Percentiles rank a stretch among this genome's conserved stretches.
Evolutionary conservation across 805 yeast genomes (phyloP).

Genomic region (Kazachstania africana): DNA sequence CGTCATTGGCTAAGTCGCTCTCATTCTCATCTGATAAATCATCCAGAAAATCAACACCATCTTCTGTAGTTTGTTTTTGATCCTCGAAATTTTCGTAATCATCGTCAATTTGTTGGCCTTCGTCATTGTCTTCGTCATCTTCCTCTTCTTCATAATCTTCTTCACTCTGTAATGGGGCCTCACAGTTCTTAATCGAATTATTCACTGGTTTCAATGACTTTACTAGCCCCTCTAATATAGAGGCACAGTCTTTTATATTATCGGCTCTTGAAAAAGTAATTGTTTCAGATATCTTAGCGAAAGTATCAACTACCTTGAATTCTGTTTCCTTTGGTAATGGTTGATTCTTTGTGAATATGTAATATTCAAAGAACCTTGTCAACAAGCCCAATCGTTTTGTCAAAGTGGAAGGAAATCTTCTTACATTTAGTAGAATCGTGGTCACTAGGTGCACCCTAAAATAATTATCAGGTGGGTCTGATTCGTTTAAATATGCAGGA

Average conservation of each 20-base stretch:
- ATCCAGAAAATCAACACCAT: neutral
- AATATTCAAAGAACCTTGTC: conserved; percentile 58
- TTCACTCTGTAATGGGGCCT: conserved; percentile 1
- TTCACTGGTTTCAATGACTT: neutral
- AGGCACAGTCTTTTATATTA: conserved; percentile 33
- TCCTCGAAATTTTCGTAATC: conserved; percentile 6
- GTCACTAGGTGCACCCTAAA: conserved; percentile 54
- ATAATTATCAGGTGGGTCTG: conserved; percentile 59
- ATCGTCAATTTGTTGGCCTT: conserved; percentile 22
- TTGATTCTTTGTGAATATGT: conserved; percentile 44
- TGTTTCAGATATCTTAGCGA: conserved; percentile 14
- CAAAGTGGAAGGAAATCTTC: conserved; percentile 10
- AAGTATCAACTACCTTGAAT: conserved; percentile 38
- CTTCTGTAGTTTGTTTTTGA: neutral
- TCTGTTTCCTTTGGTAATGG: conserved; percentile 56
- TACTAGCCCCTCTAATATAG: conserved; percentile 18
- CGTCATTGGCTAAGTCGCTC: conserved; percentile 1
- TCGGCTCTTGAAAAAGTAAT: conserved; percentile 27
- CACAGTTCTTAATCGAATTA: neutral
- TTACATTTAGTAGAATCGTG: conserved; percentile 29
- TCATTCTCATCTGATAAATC: neutral
- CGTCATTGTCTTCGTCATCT: conserved; percentile 14
- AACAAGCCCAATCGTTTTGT: conserved; percentile 29
- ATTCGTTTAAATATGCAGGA: conserved; percentile 27
- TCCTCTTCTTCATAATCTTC: conserved; percentile 4